Evolutionary conservation across 768 basidiomycete species (phyloP), one percentile per base, ranked within the genome.

Genomic region (Russula vinacea): DNA sequence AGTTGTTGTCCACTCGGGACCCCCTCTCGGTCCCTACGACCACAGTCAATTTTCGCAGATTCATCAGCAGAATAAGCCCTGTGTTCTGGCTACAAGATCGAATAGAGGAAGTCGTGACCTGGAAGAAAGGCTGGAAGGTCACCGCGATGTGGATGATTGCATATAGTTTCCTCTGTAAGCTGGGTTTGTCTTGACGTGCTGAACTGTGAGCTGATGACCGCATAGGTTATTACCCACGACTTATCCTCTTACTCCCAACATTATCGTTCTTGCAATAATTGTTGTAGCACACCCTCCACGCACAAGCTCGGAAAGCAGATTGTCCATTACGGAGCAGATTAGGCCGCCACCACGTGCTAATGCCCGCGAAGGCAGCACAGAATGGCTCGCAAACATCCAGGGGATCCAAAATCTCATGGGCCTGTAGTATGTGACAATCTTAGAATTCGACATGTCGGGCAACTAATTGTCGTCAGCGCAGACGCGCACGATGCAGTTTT

Each of bases 391-490:
- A 17, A 96, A 94, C 67, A 76, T 95, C 3, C 92, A 94, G 75
- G 92, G 81, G 1, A 89, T 95, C 33, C 94, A 95, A 72, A 95
- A 95, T 68, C 81, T 95, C 35, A 94, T 95, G 92, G 92, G 92
- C 7, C 76, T 82, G 8, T 76, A 87, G 90, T 93, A 74, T 67
- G 89, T 76, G 7, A n/a, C 32, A 29, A n/a, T 29, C 5, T 52
- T 62, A 13, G 16, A 52, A 29, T n/a, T 42, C 42, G 6, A 35
- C 32, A 24, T n/a, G 16, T 35, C 53, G 13, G 14, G 5, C 49
- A 22, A 50, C 58, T 61, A 44, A 67, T 29, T 26, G 4, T 32
- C 50, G n/a, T 26, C 11, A 91, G 89, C 3, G 81, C 88, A 9
- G 91, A 92, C 68, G 69, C 75, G 0, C 77, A 88, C 56, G 85